These are phyloP conservation scores for Scutellospora calospora DNA, from an alignment of 371 early-diverging fungal species.

Conservation along the genomic window DNA sequence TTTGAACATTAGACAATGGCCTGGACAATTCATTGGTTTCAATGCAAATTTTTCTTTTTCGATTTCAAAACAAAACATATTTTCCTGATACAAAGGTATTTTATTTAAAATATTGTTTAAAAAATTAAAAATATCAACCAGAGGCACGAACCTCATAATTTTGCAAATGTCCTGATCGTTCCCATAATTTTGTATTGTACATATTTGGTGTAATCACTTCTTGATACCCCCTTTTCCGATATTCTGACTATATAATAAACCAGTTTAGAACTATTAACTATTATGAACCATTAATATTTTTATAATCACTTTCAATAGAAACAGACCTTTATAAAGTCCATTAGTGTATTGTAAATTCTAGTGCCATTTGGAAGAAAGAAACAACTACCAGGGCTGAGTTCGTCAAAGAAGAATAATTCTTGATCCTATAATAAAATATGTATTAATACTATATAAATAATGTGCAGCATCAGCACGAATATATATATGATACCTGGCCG, in stretches of 20 bases:
- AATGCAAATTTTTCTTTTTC: slow-evolving; percentile 80
- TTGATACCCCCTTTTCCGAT: slow-evolving; percentile 88
- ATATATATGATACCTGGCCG: slow-evolving; percentile 69
- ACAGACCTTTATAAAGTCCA: slow-evolving; percentile 61
- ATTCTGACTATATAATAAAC: slow-evolving; percentile 62
- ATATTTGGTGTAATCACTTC: slow-evolving; percentile 98
- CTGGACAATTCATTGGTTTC: slow-evolving; percentile 99
- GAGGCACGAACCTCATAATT: slow-evolving; percentile 90
- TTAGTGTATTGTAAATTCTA: slow-evolving; percentile 83
- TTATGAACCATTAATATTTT: not conserved
- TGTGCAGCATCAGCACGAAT: not conserved
- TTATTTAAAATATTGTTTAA: slow-evolving; percentile 46
- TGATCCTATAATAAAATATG: slow-evolving; percentile 48
- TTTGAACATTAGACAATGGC: slow-evolving; percentile 94
- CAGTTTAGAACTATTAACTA: not conserved
- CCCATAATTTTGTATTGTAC: slow-evolving; percentile 95
- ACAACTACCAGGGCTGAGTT: slow-evolving; percentile 89
- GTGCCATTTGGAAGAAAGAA: slow-evolving; percentile 97
- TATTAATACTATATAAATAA: not conserved
- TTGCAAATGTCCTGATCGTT: slow-evolving; percentile 94
- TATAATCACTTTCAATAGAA: no score
- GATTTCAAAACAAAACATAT: slow-evolving; percentile 97
- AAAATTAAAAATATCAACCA: slow-evolving; percentile 41
- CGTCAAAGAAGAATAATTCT: slow-evolving; percentile 76
- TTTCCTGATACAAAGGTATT: slow-evolving; percentile 52